Evolutionary conservation across 768 basidiomycete species (phyloP).

Genomic region (Scleroderma citrinum): DNA sequence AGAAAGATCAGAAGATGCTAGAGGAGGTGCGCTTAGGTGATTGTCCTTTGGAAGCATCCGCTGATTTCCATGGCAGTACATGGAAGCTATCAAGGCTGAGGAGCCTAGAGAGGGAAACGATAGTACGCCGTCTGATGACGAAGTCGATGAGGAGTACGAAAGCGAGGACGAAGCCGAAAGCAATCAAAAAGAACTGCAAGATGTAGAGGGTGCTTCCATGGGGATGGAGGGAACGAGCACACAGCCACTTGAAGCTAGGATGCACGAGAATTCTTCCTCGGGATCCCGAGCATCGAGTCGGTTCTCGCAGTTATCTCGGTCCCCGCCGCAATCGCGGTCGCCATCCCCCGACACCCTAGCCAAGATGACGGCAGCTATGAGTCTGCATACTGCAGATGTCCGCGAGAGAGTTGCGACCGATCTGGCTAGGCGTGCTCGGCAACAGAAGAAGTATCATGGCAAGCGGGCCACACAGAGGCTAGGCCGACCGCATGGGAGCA

Average conservation of each 20-base stretch:
- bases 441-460: slow-evolving; percentile 74
- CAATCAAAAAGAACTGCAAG: slow-evolving; percentile 12
- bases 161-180: slow-evolving; percentile 16
- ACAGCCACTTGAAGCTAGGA: neutral
- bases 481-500: slow-evolving; percentile 74
- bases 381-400: slow-evolving; percentile 35
- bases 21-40: slow-evolving; percentile 62
- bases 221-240: neutral
- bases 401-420: slow-evolving; percentile 58
- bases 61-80: slow-evolving; percentile 46
- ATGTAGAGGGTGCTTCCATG: neutral
- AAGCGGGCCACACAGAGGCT: slow-evolving; percentile 57
- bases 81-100: slow-evolving; percentile 46
- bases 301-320: slow-evolving; percentile 44
- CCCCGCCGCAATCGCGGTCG: slow-evolving; percentile 47
- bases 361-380: slow-evolving; percentile 39
- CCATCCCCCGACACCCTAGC: slow-evolving; percentile 37
- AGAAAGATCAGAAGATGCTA: slow-evolving; percentile 73
- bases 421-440: slow-evolving; percentile 53
- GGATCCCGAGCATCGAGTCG: neutral
- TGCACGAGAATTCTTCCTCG: neutral
- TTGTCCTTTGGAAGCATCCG: slow-evolving; percentile 13
- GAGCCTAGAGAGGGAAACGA: slow-evolving; percentile 26
- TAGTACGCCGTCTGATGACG: slow-evolving; percentile 20
- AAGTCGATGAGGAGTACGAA: slow-evolving; percentile 30